These are phyloP conservation scores for Rauvolfia tetraphylla DNA, from an alignment of 257 asterid genomes.

Conservation along the genomic window DNA sequence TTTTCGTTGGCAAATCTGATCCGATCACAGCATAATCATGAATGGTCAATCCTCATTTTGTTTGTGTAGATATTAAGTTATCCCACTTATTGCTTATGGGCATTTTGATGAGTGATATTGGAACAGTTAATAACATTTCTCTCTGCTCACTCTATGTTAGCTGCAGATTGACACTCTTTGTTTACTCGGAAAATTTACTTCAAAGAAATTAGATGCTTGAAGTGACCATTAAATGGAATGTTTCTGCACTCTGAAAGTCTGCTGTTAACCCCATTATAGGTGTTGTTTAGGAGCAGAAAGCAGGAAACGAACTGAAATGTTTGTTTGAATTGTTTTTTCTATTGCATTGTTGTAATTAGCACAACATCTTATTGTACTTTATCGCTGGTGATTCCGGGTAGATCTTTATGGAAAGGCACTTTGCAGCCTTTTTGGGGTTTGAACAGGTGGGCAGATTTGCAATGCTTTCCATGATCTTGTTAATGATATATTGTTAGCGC, in stretches of 20 bases:
- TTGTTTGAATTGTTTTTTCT: neutral
- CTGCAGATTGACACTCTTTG: neutral
- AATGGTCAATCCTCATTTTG: neutral
- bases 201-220: no score
- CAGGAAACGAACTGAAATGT: neutral
- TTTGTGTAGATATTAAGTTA: neutral
- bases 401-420: neutral
- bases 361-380: neutral
- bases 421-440: neutral
- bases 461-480: neutral
- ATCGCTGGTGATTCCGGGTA: neutral
- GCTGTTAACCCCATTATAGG: neutral
- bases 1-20: neutral
- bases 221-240: neutral
- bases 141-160: neutral
- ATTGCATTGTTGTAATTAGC: neutral
- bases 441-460: neutral
- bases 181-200: neutral
- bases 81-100: neutral
- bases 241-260: no score
- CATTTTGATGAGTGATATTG: neutral
- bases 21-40: neutral
- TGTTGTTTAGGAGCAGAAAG: neutral
- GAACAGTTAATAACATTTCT: neutral
- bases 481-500: neutral